phyloP scores from a whole-genome alignment of 2,329 filamentous ascomycete genomes.

The Fusarium verrucosum region DNA sequence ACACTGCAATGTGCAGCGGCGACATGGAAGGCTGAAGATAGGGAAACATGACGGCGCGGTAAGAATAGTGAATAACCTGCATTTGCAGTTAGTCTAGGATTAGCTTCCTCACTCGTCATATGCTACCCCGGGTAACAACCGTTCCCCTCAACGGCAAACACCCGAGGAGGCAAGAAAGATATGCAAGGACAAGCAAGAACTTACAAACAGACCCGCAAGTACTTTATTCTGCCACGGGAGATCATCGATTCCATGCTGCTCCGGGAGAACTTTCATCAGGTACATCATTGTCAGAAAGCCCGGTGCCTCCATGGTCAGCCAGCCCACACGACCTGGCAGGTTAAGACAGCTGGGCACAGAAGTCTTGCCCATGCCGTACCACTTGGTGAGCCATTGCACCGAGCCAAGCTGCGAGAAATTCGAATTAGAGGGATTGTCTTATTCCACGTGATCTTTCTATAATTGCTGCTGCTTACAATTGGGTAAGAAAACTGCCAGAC shows the following conservation, averaged over 20 bases:
- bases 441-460: background rate
- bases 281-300: conserved; percentile 83
- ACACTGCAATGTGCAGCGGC: conserved; percentile 79
- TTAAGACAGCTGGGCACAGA: conserved; percentile 79
- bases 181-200: conserved; percentile 40
- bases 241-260: conserved; percentile 62
- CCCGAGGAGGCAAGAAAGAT: conserved; percentile 2
- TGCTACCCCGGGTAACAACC: conserved; percentile 15
- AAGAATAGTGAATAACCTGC: conserved; percentile 84
- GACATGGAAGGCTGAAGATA: conserved; percentile 91
- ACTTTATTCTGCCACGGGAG: conserved; percentile 83
- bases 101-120: conserved; percentile 8
- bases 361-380: conserved; percentile 94
- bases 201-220: conserved; percentile 72
- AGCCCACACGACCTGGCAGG: conserved; percentile 86
- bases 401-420: conserved; percentile 68
- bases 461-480: conserved; percentile 59
- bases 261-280: conserved; percentile 75
- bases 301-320: conserved; percentile 87
- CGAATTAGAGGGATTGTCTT: conserved; percentile 6
- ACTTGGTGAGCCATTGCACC: conserved; percentile 78
- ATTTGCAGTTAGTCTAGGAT: background rate
- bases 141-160: conserved; percentile 27
- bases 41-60: conserved; percentile 86
- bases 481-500: conserved; percentile 64